Conservation (phyloP, 805 yeast genomes). For the Helenozyma rhizophorensis region DNA sequence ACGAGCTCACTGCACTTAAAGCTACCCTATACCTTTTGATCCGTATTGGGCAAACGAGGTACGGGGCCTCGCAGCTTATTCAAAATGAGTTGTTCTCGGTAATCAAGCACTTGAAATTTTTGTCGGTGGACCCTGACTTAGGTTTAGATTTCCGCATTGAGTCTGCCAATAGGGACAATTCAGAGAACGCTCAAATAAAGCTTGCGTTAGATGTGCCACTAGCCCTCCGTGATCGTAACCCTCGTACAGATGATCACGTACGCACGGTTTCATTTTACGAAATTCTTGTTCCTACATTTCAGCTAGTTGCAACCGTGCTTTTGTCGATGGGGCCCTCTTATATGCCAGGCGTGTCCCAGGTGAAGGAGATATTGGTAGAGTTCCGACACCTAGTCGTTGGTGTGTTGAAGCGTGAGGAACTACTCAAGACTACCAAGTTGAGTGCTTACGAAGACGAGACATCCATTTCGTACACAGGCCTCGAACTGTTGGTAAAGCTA, state of each 20-base stretch:
- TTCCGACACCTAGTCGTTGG: constrained; percentile 58
- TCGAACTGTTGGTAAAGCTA: constrained; percentile 45
- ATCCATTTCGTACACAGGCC: constrained; percentile 29
- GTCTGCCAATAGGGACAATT: constrained; percentile 8
- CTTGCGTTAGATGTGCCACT: constrained; percentile 53
- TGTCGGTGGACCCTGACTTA: constrained; percentile 72
- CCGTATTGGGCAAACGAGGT: constrained; percentile 69
- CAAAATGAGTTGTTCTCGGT: constrained; percentile 69
- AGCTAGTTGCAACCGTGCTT: constrained; percentile 60
- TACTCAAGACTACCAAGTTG: constrained; percentile 20
- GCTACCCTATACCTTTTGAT: constrained; percentile 64
- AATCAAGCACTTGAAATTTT: constrained; percentile 51
- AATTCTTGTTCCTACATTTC: constrained; percentile 68
- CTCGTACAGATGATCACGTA: not conserved
- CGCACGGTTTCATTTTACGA: constrained; percentile 54
- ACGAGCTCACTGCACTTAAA: constrained; percentile 75
- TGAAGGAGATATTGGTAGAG: constrained; percentile 45
- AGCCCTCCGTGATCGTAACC: constrained; percentile 18
- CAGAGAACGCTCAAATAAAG: constrained; percentile 24
- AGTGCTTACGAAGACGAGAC: constrained; percentile 18
- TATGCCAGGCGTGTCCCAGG: constrained; percentile 50
- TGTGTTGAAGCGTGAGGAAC: constrained; percentile 54
- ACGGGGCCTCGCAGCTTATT: constrained; percentile 72
- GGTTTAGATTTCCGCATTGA: constrained; percentile 55
- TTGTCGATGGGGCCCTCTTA: constrained; percentile 78